A percentile compares a stretch with the other conserved stretches of the same genome.
These are phyloP conservation scores for Fraxinus paxiana DNA, from an alignment of 305 asterid species.

Conservation along the genomic window DNA sequence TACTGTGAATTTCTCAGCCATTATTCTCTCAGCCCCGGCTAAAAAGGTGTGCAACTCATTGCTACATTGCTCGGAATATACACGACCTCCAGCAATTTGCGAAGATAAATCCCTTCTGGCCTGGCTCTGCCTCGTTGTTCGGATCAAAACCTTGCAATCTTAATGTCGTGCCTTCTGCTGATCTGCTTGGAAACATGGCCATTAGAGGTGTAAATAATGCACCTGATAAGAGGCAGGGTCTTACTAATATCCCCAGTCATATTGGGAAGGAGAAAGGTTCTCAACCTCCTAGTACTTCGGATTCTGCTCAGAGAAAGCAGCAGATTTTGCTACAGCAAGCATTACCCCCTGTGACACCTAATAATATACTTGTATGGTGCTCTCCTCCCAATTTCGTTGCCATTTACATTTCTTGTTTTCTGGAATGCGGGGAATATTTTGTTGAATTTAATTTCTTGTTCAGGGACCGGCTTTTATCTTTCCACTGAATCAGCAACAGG, in stretches of 20 bases:
- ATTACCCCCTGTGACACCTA: constrained; percentile 75
- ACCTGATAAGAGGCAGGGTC: constrained; percentile 56
- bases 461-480: constrained; percentile 84
- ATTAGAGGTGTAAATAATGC: constrained; percentile 35
- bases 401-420: background rate
- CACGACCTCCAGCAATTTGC: constrained; percentile 62
- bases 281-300: constrained; percentile 46
- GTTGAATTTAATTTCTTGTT: constrained; percentile 8
- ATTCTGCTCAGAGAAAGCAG: constrained; percentile 73
- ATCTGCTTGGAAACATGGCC: constrained; percentile 47
- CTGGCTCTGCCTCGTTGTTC: constrained; percentile 55
- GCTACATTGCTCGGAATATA: constrained; percentile 87
- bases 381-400: background rate
- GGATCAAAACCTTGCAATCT: constrained; percentile 50
- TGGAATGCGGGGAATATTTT: background rate
- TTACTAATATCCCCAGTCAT: constrained; percentile 36
- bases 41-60: constrained; percentile 89
- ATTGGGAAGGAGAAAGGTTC: constrained; percentile 57
- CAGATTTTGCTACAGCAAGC: constrained; percentile 81
- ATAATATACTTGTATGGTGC: constrained; percentile 58
- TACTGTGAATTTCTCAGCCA: constrained; percentile 41
- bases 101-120: constrained; percentile 81
- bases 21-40: constrained; percentile 81
- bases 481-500: constrained; percentile 84
- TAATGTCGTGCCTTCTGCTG: constrained; percentile 45